Base-by-base conservation (phyloP, 2,329 filamentous ascomycete species). In the Botryotinia narcissicola region DNA sequence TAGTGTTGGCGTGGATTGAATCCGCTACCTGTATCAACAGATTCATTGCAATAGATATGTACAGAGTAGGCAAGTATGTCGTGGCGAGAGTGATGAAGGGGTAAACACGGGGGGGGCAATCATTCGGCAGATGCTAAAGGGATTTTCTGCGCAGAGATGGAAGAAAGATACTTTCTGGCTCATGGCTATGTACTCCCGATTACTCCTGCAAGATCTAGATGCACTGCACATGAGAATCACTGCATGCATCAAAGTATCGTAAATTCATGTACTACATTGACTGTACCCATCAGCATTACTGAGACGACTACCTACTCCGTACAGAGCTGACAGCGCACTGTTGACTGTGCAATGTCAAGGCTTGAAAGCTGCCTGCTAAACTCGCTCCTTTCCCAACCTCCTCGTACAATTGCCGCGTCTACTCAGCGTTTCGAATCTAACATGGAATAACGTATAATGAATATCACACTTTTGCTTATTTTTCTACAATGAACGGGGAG, bases 321-420 rank as follows among this genome's bases (percentile, higher is more conserved):
- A 32, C 51, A 40, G 61, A 68, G 46, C 64, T 68, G 46, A 68
- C n/a, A 25, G 63, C 32, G 63, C 42, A 63, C 61, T 63, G 61
- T 44, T 62, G 37, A 57, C 35, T 46, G 46, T 67, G 48, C 12
- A n/a, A 54, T 20, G 22, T 67, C 64, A 22, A 37, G 32, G 46
- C 66, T 57, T 48, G 66, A 40, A 68, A 57, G 48, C 51, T 57
- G 51, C 40, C 61, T 63, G n/a, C 48, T 32, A 37, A 40, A 40
- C 54, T 68, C 48, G 25, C 48, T 54, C 48, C 48, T 51, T 42
- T 44, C 66, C 66, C 66, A 69, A 42, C 66, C 66, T 68, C 66
- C 48, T 68, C 66, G 35, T 59, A 32, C 66, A 42, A 44, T 57
- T 57, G 66, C 48, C 35, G 25, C 46, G 64, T 68, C 46, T 54